A percentile compares a stretch with the other conserved stretches of the same genome.
phyloP scores from a whole-genome alignment of 306 rosid genomes.

The Gastrolobium bilobum region DNA sequence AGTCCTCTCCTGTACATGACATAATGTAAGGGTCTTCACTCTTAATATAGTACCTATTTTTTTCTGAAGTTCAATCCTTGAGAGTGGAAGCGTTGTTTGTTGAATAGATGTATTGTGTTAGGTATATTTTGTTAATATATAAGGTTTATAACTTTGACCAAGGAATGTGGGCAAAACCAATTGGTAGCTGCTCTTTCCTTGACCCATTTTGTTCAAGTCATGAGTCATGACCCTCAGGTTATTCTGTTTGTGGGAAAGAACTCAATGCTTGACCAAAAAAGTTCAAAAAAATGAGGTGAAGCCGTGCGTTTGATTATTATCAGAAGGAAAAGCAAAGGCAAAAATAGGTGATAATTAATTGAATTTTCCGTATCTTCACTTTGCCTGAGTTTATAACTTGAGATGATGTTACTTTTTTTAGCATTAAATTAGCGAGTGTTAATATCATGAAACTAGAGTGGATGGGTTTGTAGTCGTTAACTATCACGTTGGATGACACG shows the following conservation, averaged over 20 bases:
- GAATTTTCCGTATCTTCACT: no score
- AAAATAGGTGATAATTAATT: no score
- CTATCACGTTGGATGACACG: neutral
- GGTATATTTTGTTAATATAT: neutral
- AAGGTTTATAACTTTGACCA: neutral
- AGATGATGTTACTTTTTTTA: no score
- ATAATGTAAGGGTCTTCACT: slow-evolving; percentile 48
- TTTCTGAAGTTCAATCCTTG: slow-evolving; percentile 13
- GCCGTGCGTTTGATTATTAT: neutral
- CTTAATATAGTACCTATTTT: slow-evolving; percentile 32
- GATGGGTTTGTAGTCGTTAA: neutral
- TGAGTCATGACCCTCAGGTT: no score
- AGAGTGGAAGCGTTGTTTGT: neutral
- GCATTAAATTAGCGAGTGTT: neutral
- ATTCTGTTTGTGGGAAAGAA: no score
- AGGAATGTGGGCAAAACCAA: neutral
- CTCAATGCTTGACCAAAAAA: neutral
- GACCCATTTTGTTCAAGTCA: neutral
- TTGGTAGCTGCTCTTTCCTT: neutral
- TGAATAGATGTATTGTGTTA: no score
- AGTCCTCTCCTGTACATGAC: slow-evolving; percentile 59
- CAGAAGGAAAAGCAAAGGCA: no score
- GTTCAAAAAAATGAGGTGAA: neutral
- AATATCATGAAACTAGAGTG: neutral
- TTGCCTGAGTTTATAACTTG: no score